phyloP scores from a whole-genome alignment of 768 basidiomycete genomes.

The Rickenella mellea region DNA sequence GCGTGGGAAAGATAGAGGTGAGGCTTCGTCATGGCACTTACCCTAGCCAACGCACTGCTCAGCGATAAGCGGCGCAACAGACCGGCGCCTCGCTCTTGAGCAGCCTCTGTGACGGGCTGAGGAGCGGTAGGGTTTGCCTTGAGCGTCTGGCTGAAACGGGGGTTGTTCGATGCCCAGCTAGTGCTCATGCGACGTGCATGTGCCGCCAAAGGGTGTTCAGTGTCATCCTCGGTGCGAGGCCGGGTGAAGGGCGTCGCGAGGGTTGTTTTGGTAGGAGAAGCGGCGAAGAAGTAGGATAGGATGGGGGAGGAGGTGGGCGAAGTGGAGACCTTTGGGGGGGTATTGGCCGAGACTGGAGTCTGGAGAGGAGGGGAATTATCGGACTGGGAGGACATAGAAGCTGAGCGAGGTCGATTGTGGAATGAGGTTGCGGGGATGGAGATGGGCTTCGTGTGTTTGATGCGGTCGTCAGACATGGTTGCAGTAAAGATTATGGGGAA shows the following conservation, averaged over 20 bases:
- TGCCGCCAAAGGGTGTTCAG: conserved; percentile 30
- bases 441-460: conserved; percentile 59
- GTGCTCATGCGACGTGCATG: conserved; percentile 59
- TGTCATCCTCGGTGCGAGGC: conserved; percentile 18
- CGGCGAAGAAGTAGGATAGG: conserved; percentile 54
- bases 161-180: conserved; percentile 31
- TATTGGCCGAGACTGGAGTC: conserved; percentile 37
- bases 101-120: conserved; percentile 28
- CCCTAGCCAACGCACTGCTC: conserved; percentile 47
- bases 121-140: background rate
- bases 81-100: conserved; percentile 58
- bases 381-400: conserved; percentile 48
- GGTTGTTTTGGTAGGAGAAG: conserved; percentile 30
- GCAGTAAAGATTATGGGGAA: background rate
- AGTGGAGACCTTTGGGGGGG: conserved; percentile 34
- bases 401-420: conserved; percentile 51
- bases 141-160: conserved; percentile 33
- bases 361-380: conserved; percentile 37
- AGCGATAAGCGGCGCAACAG: conserved; percentile 71
- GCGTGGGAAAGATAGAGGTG: conserved; percentile 7
- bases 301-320: conserved; percentile 64
- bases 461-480: conserved; percentile 15
- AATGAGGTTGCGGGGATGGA: conserved; percentile 37
- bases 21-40: conserved; percentile 23
- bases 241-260: background rate